Conservation (phyloP, 805 yeast genomes). For the Barnettozyma wickerhamii region DNA sequence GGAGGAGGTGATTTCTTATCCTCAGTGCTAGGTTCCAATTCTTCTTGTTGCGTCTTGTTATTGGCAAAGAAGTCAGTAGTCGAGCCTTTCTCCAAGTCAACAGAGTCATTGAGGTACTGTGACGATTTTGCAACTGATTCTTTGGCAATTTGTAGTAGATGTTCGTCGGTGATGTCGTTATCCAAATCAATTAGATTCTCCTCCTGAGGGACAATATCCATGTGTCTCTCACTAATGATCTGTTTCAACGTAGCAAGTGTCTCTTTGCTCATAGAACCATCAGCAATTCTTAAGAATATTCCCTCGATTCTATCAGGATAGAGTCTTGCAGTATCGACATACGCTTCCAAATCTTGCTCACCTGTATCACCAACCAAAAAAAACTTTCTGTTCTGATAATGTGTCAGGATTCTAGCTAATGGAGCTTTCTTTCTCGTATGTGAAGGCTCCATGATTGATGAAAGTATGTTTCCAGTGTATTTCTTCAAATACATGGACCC, state of each 20-base stretch:
- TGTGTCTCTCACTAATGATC: conserved; percentile 22
- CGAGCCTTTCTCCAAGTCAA: conserved; percentile 32
- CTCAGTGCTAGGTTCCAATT: conserved; percentile 7
- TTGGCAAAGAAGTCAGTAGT: conserved; percentile 16
- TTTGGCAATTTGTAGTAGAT: conserved; percentile 13
- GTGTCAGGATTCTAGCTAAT: conserved; percentile 56
- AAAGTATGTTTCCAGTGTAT: conserved; percentile 74
- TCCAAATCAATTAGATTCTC: conserved; percentile 25
- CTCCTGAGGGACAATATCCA: conserved; percentile 13
- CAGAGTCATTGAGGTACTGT: conserved; percentile 22
- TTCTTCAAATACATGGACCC: conserved; percentile 88
- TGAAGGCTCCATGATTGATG: conserved; percentile 83
- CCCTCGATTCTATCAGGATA: conserved; percentile 65
- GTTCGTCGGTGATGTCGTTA: conserved; percentile 21
- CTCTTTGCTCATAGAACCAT: conserved; percentile 56
- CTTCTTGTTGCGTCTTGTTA: conserved; percentile 1
- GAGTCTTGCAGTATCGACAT: conserved; percentile 58
- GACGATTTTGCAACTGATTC: conserved; percentile 15
- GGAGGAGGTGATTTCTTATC: conserved; percentile 21
- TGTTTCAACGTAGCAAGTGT: conserved; percentile 24
- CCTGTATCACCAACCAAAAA: conserved; percentile 93
- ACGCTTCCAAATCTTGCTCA: conserved; percentile 92
- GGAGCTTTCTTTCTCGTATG: conserved; percentile 72
- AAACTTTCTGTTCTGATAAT: conserved; percentile 75
- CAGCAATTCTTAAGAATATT: conserved; percentile 77